phyloP scores from a whole-genome alignment of 2,329 filamentous ascomycete genomes.

The Phyllosticta paracitricarpa region DNA sequence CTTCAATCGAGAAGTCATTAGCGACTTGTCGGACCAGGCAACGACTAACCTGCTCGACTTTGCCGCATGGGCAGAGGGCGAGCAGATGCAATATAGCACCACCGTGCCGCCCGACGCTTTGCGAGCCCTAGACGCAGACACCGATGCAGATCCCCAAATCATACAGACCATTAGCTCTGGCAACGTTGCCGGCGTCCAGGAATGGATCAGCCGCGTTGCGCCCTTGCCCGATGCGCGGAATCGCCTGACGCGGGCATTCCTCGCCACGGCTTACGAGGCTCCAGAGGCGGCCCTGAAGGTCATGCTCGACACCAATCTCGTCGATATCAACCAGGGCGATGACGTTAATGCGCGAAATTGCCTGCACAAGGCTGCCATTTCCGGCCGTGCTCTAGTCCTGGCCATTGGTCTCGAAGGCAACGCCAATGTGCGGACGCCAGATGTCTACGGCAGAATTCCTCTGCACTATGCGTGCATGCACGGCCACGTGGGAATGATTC shows the following conservation, averaged over 20 bases:
- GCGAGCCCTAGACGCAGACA: slow-evolving; percentile 54
- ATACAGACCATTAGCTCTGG: slow-evolving; percentile 78
- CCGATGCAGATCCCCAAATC: slow-evolving; percentile 79
- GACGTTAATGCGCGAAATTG: slow-evolving; percentile 98
- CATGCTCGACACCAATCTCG: slow-evolving; percentile 68
- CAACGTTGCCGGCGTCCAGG: slow-evolving; percentile 65
- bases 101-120: slow-evolving; percentile 14
- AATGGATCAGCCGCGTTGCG: slow-evolving; percentile 66
- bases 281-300: slow-evolving; percentile 65
- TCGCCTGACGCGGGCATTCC: slow-evolving; percentile 78
- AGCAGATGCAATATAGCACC: slow-evolving; percentile 62
- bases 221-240: slow-evolving; percentile 55
- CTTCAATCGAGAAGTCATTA: slow-evolving; percentile 95
- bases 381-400: slow-evolving; percentile 72
- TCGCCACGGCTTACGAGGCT: slow-evolving; percentile 80
- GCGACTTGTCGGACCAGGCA: slow-evolving; percentile 90
- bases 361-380: slow-evolving; percentile 92
- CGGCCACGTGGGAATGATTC: slow-evolving; percentile 74
- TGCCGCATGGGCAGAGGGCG: slow-evolving; percentile 93
- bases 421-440: slow-evolving; percentile 69
- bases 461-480: slow-evolving; percentile 96
- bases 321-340: slow-evolving; percentile 88
- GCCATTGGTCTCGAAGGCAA: slow-evolving; percentile 62
- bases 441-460: slow-evolving; percentile 89
- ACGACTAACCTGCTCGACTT: slow-evolving; percentile 93